Base-by-base conservation (phyloP, 208 protist species). In the Leptomonas pyrrhocoris region DNA sequence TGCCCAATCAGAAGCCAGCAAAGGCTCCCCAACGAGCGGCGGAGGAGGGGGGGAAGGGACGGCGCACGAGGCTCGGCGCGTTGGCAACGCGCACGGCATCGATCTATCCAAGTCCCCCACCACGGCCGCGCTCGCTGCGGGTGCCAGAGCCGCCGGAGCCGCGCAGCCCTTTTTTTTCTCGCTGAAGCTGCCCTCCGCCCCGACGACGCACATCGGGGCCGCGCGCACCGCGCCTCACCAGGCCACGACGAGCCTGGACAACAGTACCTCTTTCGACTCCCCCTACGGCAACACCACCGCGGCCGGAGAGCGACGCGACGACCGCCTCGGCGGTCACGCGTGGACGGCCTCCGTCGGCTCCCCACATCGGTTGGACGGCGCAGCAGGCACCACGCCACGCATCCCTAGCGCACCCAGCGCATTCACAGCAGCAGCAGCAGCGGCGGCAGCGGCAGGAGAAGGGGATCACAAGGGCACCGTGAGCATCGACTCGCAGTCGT, bases 41-140 rank as follows among this genome's bases (percentile, higher is more conserved):
- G 27, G 23, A 1, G 42, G 16, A 1, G 42, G 16, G 4, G 6
- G 19, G 2, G 46, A 43, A 28, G 30, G 27, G 5, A n/a, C 19
- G 11, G 8, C 43, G 30, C 28, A 21, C 11, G 59, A 65, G 11
- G 25, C 2, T 5, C 43, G 59, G 5, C 36, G 46, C 58, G 51
- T 3, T 1, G 51, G 28, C 42, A 51, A 25, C n/a, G 27, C 61
- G 23, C 61, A 67, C 34, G 61, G 61, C 49, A 67, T 67, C 36
- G 61, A 67, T 34, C 61, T 67, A n/a, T 57, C 61, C 48, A 67
- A 67, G 61, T 67, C 61, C 12, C 68, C 50, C 38, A 48, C 34
- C 27, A 67, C 50, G 8, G 45, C 57, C 21, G 58, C 38, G 23
- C 49, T 67, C 2, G 31, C 59, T 30, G 53, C 50, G 21, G 58